Conservation (phyloP, 2,329 filamentous ascomycete genomes). For the Phyllosticta paracitricarpa region DNA sequence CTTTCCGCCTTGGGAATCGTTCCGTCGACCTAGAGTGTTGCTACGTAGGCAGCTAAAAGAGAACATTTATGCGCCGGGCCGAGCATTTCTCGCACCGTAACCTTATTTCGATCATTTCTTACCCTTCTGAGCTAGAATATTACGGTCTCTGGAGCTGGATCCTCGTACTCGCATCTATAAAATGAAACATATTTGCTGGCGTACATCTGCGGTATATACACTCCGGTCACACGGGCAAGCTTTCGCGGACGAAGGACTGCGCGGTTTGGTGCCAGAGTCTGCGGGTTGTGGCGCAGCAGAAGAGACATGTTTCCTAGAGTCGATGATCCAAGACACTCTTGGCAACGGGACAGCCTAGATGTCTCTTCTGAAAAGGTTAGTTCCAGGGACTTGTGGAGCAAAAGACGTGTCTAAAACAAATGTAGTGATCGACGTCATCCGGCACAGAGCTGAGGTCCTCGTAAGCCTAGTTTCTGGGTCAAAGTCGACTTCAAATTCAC, state of each 20-base stretch:
- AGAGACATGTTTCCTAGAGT: background rate
- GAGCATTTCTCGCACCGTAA: background rate
- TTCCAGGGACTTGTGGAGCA: background rate
- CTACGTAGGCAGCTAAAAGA: background rate
- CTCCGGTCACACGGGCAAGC: background rate
- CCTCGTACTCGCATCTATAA: background rate
- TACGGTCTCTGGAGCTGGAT: background rate
- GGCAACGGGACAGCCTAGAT: background rate
- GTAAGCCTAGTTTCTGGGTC: background rate
- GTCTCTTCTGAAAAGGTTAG: background rate
- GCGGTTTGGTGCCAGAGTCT: background rate
- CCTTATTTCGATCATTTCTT: background rate
- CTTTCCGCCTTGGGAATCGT: background rate
- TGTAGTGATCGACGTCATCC: background rate
- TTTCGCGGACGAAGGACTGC: background rate
- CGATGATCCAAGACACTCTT: background rate
- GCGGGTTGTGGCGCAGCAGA: background rate
- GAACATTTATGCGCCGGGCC: background rate
- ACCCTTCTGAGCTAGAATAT: background rate
- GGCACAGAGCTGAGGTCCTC: background rate
- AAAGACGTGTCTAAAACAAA: background rate
- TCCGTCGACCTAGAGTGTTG: background rate
- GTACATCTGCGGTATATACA: background rate
- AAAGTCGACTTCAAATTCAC: background rate
- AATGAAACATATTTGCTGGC: background rate